Evolutionary conservation across 495 filamentous ascomycete genomes (phyloP).

Genomic region (Penicillium cataractarum): DNA sequence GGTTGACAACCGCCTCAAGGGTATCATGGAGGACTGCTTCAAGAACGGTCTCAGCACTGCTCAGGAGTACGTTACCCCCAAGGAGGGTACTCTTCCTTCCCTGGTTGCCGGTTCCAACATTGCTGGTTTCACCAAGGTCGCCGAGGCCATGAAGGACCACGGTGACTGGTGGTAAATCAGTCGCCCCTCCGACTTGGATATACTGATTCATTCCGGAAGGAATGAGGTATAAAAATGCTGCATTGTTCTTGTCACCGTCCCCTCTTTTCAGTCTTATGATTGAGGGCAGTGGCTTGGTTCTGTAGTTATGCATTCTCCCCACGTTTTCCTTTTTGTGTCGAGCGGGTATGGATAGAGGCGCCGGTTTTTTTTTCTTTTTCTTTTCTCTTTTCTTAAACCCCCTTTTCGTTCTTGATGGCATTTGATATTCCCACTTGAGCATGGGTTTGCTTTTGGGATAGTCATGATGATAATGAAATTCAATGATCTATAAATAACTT

Average conservation of each 20-base stretch:
- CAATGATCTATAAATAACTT: constrained; percentile 24
- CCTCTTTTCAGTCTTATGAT: neutral
- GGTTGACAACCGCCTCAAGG: constrained; percentile 89
- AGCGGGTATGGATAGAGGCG: constrained; percentile 49
- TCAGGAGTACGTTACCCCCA: constrained; percentile 76
- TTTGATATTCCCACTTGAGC: constrained; percentile 34
- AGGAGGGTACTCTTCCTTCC: constrained; percentile 82
- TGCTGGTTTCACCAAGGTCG: constrained; percentile 96
- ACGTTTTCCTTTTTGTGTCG: constrained; percentile 26
- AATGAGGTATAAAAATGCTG: constrained; percentile 3
- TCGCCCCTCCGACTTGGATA: constrained; percentile 5
- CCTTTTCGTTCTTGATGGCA: constrained; percentile 29
- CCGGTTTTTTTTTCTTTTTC: constrained; percentile 29
- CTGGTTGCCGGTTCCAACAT: constrained; percentile 95
- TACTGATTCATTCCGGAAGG: neutral
- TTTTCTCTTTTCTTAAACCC: neutral
- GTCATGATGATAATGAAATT: constrained; percentile 38
- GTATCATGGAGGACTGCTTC: constrained; percentile 94
- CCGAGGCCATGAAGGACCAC: constrained; percentile 90
- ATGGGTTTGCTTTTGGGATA: constrained; percentile 27
- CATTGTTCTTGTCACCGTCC: neutral
- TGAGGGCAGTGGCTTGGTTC: neutral
- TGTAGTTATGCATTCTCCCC: constrained; percentile 10
- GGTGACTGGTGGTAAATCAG: constrained; percentile 88
- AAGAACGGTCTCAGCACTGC: constrained; percentile 88